Base-by-base conservation (phyloP, 257 asterid genomes). In the Vinca minor region DNA sequence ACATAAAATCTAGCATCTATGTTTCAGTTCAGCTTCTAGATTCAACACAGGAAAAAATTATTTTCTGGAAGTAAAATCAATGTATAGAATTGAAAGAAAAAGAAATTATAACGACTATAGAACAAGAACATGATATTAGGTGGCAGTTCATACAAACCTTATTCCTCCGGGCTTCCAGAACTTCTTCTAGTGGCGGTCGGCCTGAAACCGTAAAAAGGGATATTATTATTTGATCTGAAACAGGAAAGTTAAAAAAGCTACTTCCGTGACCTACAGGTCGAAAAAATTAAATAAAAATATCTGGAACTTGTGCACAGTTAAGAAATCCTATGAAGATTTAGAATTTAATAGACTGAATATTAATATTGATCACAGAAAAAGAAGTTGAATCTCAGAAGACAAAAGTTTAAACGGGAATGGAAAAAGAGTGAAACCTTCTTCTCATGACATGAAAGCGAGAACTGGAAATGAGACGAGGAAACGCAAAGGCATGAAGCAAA, bases 141-240 rank as follows among this genome's bases (percentile, higher is more conserved):
- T 2, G 3, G 69, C 32, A 59, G 32, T 26, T 50, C 65, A 62
- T 62, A 47, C 78, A 26, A n/a, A 90, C 96, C 95, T 85, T 85
- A 63, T 80, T 82, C 81, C 77, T 82, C 70, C 95, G 78, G 23
- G 86, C 82, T 73, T 78, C 87, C 74, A 90, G 38, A 79, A 85
- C 97, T 80, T 82, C 83, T 72, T 87, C 93, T 34, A 90, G 56
- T 59, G 96, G 92, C 14, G 97, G 95, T 52, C 97, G 83, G 20
- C 97, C 97, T 85, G 86, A 64, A 59, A 66, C 58, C 44, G 35
- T 14, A 21, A 44, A 15, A 64, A 49, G 62, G 13, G 39, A 62
- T 21, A 56, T 53, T 66, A 31, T 12, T 44, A 20, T 23, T 23
- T 9, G 2, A 25, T 48, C 36, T 4, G 36, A 8, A 25, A 3